A percentile compares a stretch with the other conserved stretches of the same genome.
phyloP scores from a whole-genome alignment of 352 stramenopile genomes.

The Bremia lactucae region DNA sequence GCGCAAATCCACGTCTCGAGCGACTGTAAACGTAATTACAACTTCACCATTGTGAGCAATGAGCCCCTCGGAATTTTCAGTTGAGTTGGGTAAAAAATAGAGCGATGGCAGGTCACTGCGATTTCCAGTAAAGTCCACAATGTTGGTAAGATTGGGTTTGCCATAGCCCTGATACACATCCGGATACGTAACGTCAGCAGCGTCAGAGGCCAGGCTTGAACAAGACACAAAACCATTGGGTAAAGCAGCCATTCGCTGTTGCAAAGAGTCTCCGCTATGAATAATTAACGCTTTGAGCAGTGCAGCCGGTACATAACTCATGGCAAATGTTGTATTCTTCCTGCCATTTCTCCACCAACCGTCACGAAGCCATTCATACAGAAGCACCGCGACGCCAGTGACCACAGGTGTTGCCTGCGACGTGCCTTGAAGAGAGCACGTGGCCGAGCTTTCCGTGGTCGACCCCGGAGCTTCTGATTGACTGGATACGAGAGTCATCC shows the following conservation, averaged over 20 bases:
- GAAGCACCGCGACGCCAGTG: constrained; percentile 59
- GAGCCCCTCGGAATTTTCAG: constrained; percentile 40
- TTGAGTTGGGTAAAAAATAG: constrained; percentile 72
- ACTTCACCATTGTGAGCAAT: constrained; percentile 47
- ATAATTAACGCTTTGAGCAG: constrained; percentile 76
- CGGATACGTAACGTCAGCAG: constrained; percentile 33
- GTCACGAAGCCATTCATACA: constrained; percentile 71
- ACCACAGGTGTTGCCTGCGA: constrained; percentile 69
- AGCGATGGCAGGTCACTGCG: constrained; percentile 19
- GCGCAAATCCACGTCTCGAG: constrained; percentile 45
- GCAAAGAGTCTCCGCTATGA: constrained; percentile 55
- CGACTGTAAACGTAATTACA: constrained; percentile 61
- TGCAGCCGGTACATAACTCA: constrained; percentile 52
- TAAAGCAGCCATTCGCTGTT: constrained; percentile 31
- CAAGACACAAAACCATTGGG: constrained; percentile 43
- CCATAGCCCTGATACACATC: constrained; percentile 75
- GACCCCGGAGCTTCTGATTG: constrained; percentile 46
- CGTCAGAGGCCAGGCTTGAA: constrained; percentile 18
- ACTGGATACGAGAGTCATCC: constrained; percentile 71
- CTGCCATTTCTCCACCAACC: constrained; percentile 63
- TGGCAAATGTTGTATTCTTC: constrained; percentile 41
- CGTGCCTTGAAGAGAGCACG: constrained; percentile 65
- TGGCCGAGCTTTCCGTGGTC: constrained; percentile 37
- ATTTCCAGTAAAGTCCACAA: constrained; percentile 38
- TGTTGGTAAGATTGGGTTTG: constrained; percentile 72